These are phyloP conservation scores for Colletotrichum echinochloae DNA, from an alignment of 2,329 filamentous ascomycete genomes.

Conservation along the genomic window DNA sequence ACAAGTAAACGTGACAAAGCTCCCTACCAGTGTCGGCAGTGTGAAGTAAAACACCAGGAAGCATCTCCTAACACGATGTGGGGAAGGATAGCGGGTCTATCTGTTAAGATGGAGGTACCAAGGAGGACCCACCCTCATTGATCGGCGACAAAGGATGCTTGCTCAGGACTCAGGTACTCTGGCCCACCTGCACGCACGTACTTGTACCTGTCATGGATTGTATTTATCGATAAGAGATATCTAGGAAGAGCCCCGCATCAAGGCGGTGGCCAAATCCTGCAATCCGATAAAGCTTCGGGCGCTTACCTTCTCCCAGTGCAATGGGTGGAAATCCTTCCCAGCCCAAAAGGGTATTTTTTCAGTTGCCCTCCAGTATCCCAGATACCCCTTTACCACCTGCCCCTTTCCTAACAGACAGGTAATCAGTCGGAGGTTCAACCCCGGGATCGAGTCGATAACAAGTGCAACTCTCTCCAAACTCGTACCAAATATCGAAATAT, in stretches of 20 bases:
- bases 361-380: background rate
- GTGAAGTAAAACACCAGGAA: background rate
- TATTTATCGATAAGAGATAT: slow-evolving; percentile 3
- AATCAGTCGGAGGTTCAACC: background rate
- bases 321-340: background rate
- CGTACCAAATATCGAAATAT: background rate
- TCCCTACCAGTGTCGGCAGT: too few species aligned
- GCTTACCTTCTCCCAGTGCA: background rate
- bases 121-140: slow-evolving; percentile 10
- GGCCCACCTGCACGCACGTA: background rate
- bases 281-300: background rate
- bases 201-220: background rate
- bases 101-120: background rate
- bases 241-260: background rate
- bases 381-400: background rate
- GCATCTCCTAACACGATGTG: background rate
- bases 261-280: background rate
- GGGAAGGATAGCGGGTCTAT: background rate
- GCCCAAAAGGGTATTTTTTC: slow-evolving; percentile 4
- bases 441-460: background rate
- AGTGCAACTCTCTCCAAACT: background rate
- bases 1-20: background rate
- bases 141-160: slow-evolving; percentile 6
- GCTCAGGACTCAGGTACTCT: background rate
- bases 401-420: background rate